phyloP scores from a whole-genome alignment of 2,329 filamentous ascomycete genomes.

The Davidsoniella eucalypti region DNA sequence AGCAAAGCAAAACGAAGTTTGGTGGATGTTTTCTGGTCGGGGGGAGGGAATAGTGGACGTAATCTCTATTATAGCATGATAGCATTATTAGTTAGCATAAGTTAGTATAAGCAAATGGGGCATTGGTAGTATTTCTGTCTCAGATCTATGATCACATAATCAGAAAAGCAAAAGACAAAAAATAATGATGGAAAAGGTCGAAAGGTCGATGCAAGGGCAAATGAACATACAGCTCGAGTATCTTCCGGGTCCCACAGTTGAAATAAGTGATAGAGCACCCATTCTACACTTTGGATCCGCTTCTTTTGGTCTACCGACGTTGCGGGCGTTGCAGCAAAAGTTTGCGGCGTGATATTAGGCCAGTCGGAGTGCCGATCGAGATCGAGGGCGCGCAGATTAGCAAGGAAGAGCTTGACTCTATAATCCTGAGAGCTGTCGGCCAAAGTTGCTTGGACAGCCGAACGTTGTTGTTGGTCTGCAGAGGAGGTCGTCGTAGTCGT shows the following conservation, averaged over 20 bases:
- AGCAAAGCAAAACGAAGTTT: constrained; percentile 77
- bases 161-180: background rate
- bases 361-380: constrained; percentile 63
- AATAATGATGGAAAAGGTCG: background rate
- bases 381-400: constrained; percentile 68
- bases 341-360: constrained; percentile 55
- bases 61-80: constrained; percentile 46
- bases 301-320: constrained; percentile 55
- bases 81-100: constrained; percentile 5
- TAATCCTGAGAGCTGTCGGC: constrained; percentile 17
- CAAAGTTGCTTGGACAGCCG: background rate
- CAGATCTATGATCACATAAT: background rate
- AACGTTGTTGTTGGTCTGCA: background rate
- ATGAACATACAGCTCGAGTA: constrained; percentile 45
- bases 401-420: constrained; percentile 53
- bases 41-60: constrained; percentile 75
- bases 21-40: constrained; percentile 77
- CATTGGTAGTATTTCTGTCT: background rate
- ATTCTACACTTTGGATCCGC: constrained; percentile 70
- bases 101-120: background rate
- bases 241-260: constrained; percentile 65
- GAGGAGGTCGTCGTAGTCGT: background rate
- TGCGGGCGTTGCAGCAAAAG: constrained; percentile 51
- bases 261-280: constrained; percentile 81
- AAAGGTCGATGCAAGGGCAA: background rate